These are phyloP conservation scores for Pavlovales sp. DNA, from an alignment of 208 protist genomes.

Conservation along the genomic window DNA sequence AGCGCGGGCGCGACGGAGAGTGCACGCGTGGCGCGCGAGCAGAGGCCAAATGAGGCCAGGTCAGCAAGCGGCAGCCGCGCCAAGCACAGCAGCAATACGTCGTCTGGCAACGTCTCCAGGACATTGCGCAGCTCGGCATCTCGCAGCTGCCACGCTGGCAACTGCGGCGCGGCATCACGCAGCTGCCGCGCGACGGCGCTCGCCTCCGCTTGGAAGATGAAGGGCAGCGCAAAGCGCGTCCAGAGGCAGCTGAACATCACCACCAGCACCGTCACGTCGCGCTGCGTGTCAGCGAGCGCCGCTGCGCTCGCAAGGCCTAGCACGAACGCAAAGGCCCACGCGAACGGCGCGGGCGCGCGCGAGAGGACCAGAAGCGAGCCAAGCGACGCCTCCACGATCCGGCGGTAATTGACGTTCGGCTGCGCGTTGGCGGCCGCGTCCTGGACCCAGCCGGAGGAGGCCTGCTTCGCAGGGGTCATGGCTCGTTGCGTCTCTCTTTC, in stretches of 20 bases:
- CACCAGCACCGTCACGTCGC: background rate
- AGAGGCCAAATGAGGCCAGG: background rate
- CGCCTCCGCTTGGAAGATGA: background rate
- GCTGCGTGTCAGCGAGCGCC: background rate
- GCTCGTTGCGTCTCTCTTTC: no score
- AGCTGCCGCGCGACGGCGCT: no score
- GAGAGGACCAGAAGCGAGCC: background rate
- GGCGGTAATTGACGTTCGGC: no score
- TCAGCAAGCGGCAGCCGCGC: background rate
- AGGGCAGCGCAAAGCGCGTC: background rate
- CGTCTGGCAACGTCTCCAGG: background rate
- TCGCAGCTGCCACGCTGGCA: background rate
- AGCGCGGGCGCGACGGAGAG: background rate
- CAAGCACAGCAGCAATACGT: background rate
- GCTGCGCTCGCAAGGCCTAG: background rate
- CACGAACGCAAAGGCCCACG: background rate
- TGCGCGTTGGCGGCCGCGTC: no score
- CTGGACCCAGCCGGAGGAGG: no score
- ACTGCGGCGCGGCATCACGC: no score
- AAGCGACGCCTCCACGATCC: background rate
- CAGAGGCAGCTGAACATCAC: background rate
- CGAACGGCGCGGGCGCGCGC: no score
- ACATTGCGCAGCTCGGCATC: no score
- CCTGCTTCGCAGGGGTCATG: no score
- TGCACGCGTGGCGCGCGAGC: background rate